Evolutionary conservation across 495 filamentous ascomycete genomes (phyloP), one percentile per base, ranked within the genome.

Genomic region (Aspergillus homomorphus): DNA sequence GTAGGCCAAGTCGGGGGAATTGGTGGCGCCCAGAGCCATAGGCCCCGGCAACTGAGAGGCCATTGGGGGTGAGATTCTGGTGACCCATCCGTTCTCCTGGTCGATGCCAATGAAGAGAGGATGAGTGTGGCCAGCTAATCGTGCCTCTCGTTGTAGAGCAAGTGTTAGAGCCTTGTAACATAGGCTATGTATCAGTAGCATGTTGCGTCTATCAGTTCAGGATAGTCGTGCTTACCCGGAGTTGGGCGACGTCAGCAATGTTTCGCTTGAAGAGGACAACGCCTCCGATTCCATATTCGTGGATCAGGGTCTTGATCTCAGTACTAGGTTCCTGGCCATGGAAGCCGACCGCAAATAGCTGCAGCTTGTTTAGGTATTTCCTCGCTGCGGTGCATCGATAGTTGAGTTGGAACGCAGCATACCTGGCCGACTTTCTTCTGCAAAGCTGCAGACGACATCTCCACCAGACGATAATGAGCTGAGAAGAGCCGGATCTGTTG

Each of bases 301-400:
- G 70, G 48, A 81, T 80, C 53, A 81, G 58, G 4, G 63, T 73
- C 53, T 77, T 79, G 62, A 81, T 75, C 57, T 80, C 77, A 3
- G 73, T 64, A 59, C 73, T 79, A 22, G 72, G 73, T 1, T 65
- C 67, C 48, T 68, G 64, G 45, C 75, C 77, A 56, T 81, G 73
- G 42, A 81, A 79, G 14, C 78, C 78, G 45, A 79, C 77, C 24
- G 73, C 77, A 61, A 81, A 81, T 28, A 81, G 71, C 78, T 81
- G 48, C 22, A 46, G 42, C 42, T 33, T 19, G 18, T 43, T 66
- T 19, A 64, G 51, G 10, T 30, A 56, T n/a, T n/a, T 42, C 14
- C 38, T 23, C 38, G 14, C 18, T 45, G 1, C 9, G 41, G 4
- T 1, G 16, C 23, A 19, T 1, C 1, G 12, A 38, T 16, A 7